Base-by-base conservation (phyloP, 257 asterid species). In the Solanum etuberosum region DNA sequence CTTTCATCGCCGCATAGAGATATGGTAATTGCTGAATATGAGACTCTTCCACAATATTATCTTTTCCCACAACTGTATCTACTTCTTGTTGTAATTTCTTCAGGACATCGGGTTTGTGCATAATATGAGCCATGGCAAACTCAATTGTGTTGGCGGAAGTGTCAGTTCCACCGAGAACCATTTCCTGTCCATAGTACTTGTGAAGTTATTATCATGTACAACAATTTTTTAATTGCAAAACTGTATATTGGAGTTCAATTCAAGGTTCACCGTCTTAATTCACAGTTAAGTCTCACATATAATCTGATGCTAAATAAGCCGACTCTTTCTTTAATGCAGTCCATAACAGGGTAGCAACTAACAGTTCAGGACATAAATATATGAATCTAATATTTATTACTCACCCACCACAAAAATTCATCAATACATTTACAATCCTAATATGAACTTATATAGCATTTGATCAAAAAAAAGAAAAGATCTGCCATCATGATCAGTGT, bases 101-200 rank as follows among this genome's bases (percentile, higher is more conserved):
- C 42, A 96, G 40, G 13, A 90, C 86, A 0, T 92, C 86, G 16
- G 98, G 94, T 14, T 92, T 91, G 87, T 92, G 91, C 92, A 94
- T 90, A 84, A 96, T 87, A 83, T 96, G 96, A 0, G 98, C 94
- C 87, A 96, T 48, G 46, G 96, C 94, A 37, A 70, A 95, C 74
- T 95, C 98, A 10, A 93, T 46, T 0, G 93, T 46, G 91, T 91
- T 95, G 9, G 98, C 89, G 21, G 96, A 92, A 8, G 98, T 93
- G 57, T 94, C 97, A 1, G 94, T 93, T 23, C 98, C 96, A 6
- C 94, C 98, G 0, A 93, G 93, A 1, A 94, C 92, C 97, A 95
- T 92, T 48, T 94, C 98, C 96, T 94, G 87, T 42, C 35, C 76
- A 27, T 31, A 59, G 27, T 23, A 35, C 25, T 76, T 21, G 27